Evolutionary conservation across 169 alveolate genomes (phyloP), one percentile per base, ranked within the genome.

Genomic region (Cryptosporidium muris): DNA sequence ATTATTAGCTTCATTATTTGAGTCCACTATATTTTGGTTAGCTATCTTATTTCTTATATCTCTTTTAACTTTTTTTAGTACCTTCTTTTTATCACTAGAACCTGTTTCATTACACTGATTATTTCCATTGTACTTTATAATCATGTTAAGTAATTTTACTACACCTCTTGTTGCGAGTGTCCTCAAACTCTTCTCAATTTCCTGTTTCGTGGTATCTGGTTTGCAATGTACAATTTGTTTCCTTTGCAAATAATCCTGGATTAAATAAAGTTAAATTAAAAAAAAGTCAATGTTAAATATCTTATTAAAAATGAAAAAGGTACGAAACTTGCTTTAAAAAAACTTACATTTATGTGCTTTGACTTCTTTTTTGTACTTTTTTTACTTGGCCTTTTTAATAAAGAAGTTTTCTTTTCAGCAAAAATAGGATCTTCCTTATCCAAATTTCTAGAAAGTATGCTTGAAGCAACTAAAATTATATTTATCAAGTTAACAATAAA

Each of bases 121-220:
- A 42, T 34, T 58, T 60, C 51, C 85, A n/a, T 74, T 25, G 45
- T 74, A 58, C n/a, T 54, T 49, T 47, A 58, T 63, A n/a, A 74
- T 60, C 74, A 74, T 54, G 60, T 74, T 74, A 12, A 74, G 25
- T 11, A 74, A 74, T 25, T 74, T 74, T 14, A 74, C 85, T 25
- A 74, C 85, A 5, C 85, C 85, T 37, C 43, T 74, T 9, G 85
- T 74, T 47, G 85, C 85, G 1, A 63, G 54, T 8, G 12, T 37
- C 25, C 48, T 74, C 37, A 74, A 47, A 11, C 11, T 48, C 16
- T 74, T 74, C n/a, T 74, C 85, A 38, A 7, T 74, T 5, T 56
- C 63, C 43, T 60, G 34, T n/a, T 60, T 7, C 38, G 16, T 43
- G 54, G 14, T 1, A 42, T 40, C 0, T 66, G 51, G 81, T 37